Percentiles rank a stretch among this genome's conserved stretches.
Conservation (phyloP, 83 land plant species). For the Larix sibirica region DNA sequence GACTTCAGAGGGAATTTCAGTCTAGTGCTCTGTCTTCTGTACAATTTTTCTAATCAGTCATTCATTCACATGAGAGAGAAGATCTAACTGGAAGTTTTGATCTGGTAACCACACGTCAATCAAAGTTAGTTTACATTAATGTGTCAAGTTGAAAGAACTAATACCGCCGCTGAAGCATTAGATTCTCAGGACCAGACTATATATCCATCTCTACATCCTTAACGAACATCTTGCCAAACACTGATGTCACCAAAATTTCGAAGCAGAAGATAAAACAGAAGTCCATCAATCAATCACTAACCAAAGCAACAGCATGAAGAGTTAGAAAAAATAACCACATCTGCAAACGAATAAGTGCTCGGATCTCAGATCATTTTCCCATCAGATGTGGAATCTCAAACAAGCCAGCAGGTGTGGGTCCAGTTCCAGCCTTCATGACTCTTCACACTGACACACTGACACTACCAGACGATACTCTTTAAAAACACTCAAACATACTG, state of each 20-base stretch:
- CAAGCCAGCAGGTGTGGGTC: not conserved
- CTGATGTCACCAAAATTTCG: constrained; percentile 1
- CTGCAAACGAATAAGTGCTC: not conserved
- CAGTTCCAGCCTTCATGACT: not conserved
- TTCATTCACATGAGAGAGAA: not conserved
- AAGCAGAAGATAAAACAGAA: not conserved
- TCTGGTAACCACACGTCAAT: not conserved
- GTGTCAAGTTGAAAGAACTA: not conserved
- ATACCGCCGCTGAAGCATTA: not conserved
- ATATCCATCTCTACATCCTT: not conserved
- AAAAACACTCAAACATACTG: constrained; percentile 3
- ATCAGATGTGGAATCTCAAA: constrained; percentile 8
- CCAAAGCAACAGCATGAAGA: not conserved
- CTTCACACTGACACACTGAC: not conserved
- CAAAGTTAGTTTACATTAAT: not conserved
- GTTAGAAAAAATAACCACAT: not conserved
- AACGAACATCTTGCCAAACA: not conserved
- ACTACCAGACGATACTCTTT: not conserved
- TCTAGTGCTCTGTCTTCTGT: not conserved
- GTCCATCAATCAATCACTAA: not conserved
- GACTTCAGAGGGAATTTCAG: not conserved
- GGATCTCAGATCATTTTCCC: constrained; percentile 3
- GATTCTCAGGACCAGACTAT: not conserved
- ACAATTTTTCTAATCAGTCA: not conserved
- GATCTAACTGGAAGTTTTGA: not conserved